These are phyloP conservation scores for Kernera saxatilis DNA, from an alignment of 345 rosid species.

Conservation along the genomic window DNA sequence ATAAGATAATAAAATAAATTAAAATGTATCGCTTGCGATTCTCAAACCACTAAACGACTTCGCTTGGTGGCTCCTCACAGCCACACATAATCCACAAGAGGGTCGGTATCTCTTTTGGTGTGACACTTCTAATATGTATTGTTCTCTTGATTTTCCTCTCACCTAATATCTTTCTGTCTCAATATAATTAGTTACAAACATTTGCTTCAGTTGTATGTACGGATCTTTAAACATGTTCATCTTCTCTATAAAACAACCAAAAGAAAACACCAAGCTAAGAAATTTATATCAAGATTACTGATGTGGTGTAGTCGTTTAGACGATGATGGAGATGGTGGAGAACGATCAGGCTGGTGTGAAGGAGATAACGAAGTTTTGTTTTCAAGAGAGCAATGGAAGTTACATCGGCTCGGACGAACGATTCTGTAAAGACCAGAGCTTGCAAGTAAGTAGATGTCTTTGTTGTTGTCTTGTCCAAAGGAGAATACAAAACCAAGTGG, in stretches of 20 bases:
- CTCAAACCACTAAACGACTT: too few species aligned
- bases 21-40: too few species aligned
- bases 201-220: background rate
- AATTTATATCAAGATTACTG: background rate
- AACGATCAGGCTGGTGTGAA: conserved; percentile 34
- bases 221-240: background rate
- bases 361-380: conserved; percentile 30
- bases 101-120: too few species aligned
- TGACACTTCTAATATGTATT: background rate
- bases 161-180: background rate
- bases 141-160: background rate
- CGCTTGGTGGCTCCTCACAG: too few species aligned
- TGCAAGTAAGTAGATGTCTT: conserved; percentile 56
- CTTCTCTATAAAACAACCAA: background rate
- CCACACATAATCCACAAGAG: too few species aligned
- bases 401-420: conserved; percentile 79
- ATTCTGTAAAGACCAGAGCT: conserved; percentile 72
- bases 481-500: conserved; percentile 65
- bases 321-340: conserved; percentile 37
- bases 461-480: conserved; percentile 71
- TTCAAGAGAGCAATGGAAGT: conserved; percentile 66
- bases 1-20: too few species aligned
- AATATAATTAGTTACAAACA: background rate
- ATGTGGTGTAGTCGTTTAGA: background rate
- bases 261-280: conserved; percentile 7